Conservation (phyloP, 2,329 filamentous ascomycete genomes). For the Harringtonia lauricola region DNA sequence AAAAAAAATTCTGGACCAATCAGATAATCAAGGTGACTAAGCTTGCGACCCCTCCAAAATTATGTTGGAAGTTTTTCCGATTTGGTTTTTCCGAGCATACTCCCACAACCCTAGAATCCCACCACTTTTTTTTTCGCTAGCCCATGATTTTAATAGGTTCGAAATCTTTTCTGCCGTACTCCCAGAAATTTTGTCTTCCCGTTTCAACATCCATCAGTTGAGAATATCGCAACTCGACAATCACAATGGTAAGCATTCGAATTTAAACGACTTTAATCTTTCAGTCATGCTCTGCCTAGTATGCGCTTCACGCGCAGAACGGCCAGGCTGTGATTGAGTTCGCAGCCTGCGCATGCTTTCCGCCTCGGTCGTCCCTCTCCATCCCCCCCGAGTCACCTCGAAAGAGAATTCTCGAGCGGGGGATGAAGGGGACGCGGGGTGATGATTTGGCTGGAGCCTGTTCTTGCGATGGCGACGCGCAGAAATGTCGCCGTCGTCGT, state of each 20-base stretch:
- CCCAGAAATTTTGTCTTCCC: constrained; percentile 13
- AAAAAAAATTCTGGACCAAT: neutral
- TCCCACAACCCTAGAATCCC: constrained; percentile 13
- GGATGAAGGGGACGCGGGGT: neutral
- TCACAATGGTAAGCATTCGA: constrained; percentile 51
- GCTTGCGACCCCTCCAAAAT: too few species aligned
- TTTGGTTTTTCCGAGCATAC: constrained; percentile 2
- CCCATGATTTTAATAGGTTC: constrained; percentile 3
- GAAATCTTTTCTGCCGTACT: constrained; percentile 7
- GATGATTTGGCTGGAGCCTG: constrained; percentile 58
- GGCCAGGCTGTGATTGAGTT: constrained; percentile 9
- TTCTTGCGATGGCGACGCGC: constrained; percentile 26
- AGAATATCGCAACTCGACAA: constrained; percentile 28
- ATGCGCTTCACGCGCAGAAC: constrained; percentile 11
- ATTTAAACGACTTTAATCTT: constrained; percentile 32
- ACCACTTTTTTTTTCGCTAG: constrained; percentile 6
- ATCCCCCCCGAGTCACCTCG: constrained; percentile 26
- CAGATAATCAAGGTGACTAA: neutral
- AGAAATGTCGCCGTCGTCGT: constrained; percentile 36
- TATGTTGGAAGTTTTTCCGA: constrained; percentile 4
- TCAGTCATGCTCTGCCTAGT: constrained; percentile 16
- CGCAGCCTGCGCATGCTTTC: constrained; percentile 8
- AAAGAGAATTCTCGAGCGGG: constrained; percentile 18
- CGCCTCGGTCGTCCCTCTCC: constrained; percentile 9
- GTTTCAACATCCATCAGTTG: constrained; percentile 28